Evolutionary conservation across 164 flowering plant genomes (phyloP).

Genomic region (Hamamelis virginiana): DNA sequence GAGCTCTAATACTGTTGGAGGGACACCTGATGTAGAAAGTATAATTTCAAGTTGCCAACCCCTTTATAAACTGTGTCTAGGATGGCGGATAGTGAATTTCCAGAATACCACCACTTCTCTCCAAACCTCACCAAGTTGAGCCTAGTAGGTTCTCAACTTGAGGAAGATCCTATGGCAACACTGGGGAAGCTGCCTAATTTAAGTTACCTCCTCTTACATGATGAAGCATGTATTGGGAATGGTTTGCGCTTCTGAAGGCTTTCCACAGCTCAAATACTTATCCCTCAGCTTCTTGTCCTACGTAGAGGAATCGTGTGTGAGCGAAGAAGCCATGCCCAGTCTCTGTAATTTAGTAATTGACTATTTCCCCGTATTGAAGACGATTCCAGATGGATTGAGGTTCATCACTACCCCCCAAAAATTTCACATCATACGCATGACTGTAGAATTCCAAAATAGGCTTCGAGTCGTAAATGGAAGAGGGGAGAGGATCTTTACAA

Average conservation of each 20-base stretch:
- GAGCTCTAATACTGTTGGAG: too few relatives aligned
- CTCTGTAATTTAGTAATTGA: constrained; percentile 7
- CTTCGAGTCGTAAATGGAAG: constrained; percentile 16
- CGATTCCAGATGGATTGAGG: constrained; percentile 27
- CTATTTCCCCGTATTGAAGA: neutral
- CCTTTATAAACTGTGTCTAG: constrained; percentile 11
- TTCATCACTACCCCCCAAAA: too few relatives aligned
- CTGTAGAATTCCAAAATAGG: neutral
- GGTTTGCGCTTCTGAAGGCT: constrained; percentile 22
- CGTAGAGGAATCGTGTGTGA: constrained; percentile 24
- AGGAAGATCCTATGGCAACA: constrained; percentile 17
- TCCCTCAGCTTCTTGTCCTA: neutral
- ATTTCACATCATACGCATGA: constrained; percentile 20
- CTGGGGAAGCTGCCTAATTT: constrained; percentile 25
- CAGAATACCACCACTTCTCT: constrained; percentile 11
- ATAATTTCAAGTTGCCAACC: neutral
- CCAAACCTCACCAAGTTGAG: constrained; percentile 14
- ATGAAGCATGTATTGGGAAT: constrained; percentile 13
- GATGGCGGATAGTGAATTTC: constrained; percentile 15
- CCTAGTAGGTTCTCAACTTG: neutral
- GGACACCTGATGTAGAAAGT: neutral
- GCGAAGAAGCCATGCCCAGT: too few relatives aligned
- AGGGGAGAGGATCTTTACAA: too few relatives aligned
- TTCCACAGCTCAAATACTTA: constrained; percentile 26
- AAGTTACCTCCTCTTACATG: neutral